These are phyloP conservation scores for Cadophora sp. DNA, from an alignment of 2,329 filamentous ascomycete species.

Conservation along the genomic window DNA sequence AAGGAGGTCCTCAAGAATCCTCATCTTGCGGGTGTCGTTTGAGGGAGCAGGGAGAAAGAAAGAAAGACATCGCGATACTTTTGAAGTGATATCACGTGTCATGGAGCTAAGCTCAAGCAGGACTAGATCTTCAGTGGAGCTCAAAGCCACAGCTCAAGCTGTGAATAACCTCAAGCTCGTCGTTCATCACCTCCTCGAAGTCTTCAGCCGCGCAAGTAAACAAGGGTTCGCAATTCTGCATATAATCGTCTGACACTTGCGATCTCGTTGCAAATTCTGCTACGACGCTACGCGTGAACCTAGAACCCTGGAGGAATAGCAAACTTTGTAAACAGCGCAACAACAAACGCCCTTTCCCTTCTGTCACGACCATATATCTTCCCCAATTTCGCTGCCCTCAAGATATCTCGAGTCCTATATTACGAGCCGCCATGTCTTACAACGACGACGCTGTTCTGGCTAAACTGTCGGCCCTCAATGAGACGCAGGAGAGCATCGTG, in stretches of 20 bases:
- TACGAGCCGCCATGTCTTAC: constrained; percentile 77
- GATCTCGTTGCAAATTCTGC: not conserved
- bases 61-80: too few species aligned
- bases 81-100: not conserved
- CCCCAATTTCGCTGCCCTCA: not conserved
- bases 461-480: constrained; percentile 93
- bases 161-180: constrained; percentile 4
- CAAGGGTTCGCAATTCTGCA: not conserved
- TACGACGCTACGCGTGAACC: not conserved
- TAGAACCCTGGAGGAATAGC: constrained; percentile 3
- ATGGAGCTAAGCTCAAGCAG: not conserved
- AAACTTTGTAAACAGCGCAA: constrained; percentile 11
- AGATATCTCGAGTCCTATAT: not conserved
- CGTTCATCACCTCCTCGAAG: not conserved
- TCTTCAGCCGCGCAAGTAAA: not conserved
- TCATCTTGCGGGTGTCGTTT: not conserved
- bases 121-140: not conserved
- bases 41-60: not conserved
- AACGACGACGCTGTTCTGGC: constrained; percentile 94
- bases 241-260: not conserved
- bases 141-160: constrained; percentile 8
- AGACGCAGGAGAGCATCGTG: constrained; percentile 93
- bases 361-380: constrained; percentile 4
- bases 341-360: constrained; percentile 6
- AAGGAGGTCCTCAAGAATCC: too few species aligned